phyloP scores from a whole-genome alignment of 371 early-diverging fungal genomes.

The Mucor saturninus region DNA sequence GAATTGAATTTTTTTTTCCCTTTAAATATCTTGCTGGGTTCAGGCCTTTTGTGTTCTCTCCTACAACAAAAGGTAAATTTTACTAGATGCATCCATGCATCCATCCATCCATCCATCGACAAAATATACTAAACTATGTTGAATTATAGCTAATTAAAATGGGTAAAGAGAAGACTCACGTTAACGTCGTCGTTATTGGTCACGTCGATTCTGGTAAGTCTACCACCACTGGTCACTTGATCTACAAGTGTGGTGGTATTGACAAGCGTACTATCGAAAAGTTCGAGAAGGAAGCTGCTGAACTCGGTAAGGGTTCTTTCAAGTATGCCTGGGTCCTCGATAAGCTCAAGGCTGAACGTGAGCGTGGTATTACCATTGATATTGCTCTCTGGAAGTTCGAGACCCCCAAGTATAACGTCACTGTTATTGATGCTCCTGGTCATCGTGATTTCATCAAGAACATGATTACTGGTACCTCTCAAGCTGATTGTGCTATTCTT shows the following conservation, averaged over 20 bases:
- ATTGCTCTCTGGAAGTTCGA: constrained; percentile 99
- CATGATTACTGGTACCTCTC: constrained; percentile 97
- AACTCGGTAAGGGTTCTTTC: constrained; percentile 99
- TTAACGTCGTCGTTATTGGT: constrained; percentile 99
- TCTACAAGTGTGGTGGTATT: constrained; percentile 99
- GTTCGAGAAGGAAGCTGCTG: constrained; percentile 98
- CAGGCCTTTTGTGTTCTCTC: constrained; percentile 23
- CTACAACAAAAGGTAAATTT: constrained; percentile 30
- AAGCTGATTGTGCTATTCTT: constrained; percentile 97
- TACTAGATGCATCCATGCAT: constrained; percentile 19
- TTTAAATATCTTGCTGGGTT: constrained; percentile 19
- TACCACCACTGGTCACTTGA: constrained; percentile 89
- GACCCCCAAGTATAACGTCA: constrained; percentile 94
- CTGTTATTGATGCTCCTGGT: constrained; percentile 99
- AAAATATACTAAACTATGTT: neutral
- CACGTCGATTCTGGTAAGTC: constrained; percentile 97
- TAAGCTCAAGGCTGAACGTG: constrained; percentile 98
- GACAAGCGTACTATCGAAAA: constrained; percentile 99
- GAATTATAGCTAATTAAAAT: constrained; percentile 46
- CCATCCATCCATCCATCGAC: constrained; percentile 30
- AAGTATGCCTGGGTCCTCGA: constrained; percentile 97
- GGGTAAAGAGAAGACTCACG: constrained; percentile 96
- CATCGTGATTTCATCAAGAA: constrained; percentile 99
- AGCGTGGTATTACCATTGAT: constrained; percentile 98
- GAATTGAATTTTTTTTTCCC: constrained; percentile 15